phyloP scores from a whole-genome alignment of 139 green algal species.

The Eudorina sp. region DNA sequence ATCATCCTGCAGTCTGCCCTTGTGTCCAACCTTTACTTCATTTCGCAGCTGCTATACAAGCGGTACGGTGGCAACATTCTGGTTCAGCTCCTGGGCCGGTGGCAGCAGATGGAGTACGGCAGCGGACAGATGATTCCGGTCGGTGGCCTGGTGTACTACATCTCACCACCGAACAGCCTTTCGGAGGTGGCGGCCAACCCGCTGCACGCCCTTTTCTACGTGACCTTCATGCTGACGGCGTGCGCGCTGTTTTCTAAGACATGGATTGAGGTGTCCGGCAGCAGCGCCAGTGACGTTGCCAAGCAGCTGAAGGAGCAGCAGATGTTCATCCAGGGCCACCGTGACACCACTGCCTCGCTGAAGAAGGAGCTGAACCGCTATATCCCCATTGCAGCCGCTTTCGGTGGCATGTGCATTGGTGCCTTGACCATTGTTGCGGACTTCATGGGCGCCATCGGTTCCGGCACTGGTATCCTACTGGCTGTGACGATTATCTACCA shows the following conservation, averaged over 20 bases:
- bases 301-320: constrained; percentile 98
- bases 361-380: constrained; percentile 97
- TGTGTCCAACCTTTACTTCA: constrained; percentile 99
- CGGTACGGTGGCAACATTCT: constrained; percentile 95
- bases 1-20: constrained; percentile 99
- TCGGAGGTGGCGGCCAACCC: constrained; percentile 92
- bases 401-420: constrained; percentile 99
- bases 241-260: constrained; percentile 99
- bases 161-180: constrained; percentile 91
- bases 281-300: constrained; percentile 94
- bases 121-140: constrained; percentile 89
- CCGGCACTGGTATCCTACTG: constrained; percentile 97
- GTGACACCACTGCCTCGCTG: constrained; percentile 86
- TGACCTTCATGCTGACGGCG: constrained; percentile 97
- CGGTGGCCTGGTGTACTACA: constrained; percentile 99
- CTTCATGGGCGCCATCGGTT: constrained; percentile 97
- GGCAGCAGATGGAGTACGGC: constrained; percentile 78
- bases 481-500: constrained; percentile 99
- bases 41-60: constrained; percentile 99
- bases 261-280: constrained; percentile 99
- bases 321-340: constrained; percentile 94
- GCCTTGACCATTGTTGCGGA: constrained; percentile 98
- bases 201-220: constrained; percentile 97
- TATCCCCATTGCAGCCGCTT: constrained; percentile 87
- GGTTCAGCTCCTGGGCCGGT: constrained; percentile 83